These are phyloP conservation scores for Mycena polygramma DNA, from an alignment of 768 basidiomycete species.

Conservation along the genomic window DNA sequence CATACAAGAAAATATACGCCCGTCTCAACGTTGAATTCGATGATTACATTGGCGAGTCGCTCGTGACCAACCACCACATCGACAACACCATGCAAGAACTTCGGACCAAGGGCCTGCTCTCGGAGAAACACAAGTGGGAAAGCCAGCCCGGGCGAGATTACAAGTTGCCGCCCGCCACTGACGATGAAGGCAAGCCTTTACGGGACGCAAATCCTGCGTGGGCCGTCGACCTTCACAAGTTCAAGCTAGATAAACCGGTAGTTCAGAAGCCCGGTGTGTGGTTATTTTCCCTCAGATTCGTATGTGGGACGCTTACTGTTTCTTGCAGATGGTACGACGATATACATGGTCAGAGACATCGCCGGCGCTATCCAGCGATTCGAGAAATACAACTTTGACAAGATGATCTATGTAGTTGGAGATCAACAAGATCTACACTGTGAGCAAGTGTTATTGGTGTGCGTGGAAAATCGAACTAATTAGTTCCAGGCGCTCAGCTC, in stretches of 20 bases:
- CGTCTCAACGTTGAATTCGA: slow-evolving; percentile 16
- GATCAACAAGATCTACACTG: slow-evolving; percentile 42
- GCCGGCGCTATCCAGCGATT: slow-evolving; percentile 79
- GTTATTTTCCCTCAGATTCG: not conserved
- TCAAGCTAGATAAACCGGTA: slow-evolving; percentile 53
- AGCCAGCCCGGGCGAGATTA: not conserved
- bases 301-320: not conserved
- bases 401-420: slow-evolving; percentile 62
- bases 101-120: not conserved
- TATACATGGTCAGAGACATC: slow-evolving; percentile 81
- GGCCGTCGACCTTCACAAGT: slow-evolving; percentile 3
- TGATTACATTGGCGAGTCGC: slow-evolving; percentile 10
- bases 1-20: slow-evolving; percentile 28
- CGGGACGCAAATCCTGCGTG: slow-evolving; percentile 14
- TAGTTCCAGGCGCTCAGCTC: slow-evolving; percentile 5
- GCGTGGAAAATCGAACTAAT: not conserved
- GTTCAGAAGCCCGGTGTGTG: slow-evolving; percentile 48
- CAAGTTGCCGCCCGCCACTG: slow-evolving; percentile 2
- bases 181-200: not conserved
- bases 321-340: slow-evolving; percentile 54
- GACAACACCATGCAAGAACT: not conserved
- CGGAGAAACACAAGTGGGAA: slow-evolving; percentile 6
- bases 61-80: slow-evolving; percentile 8
- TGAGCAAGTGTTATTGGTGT: not conserved
- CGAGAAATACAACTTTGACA: slow-evolving; percentile 79